A percentile compares a stretch with the other conserved stretches of the same genome.
Conservation (phyloP, 2,329 filamentous ascomycete genomes). For the Chaetomiaceae sp. region DNA sequence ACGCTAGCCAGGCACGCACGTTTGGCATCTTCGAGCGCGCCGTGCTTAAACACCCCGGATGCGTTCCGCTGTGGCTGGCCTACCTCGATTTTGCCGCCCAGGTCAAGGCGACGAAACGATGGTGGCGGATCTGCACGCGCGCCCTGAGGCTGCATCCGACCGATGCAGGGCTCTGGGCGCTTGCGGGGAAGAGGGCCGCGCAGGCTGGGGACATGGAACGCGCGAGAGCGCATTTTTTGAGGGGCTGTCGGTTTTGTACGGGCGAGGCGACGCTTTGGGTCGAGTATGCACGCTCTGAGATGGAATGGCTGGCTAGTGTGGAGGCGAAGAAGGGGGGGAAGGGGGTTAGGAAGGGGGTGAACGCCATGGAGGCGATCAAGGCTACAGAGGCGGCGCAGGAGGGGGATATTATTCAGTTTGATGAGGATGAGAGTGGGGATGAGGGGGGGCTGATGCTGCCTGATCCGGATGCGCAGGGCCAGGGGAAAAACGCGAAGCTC, state of each 20-base stretch:
- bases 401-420: constrained; percentile 36
- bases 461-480: constrained; percentile 38
- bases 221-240: constrained; percentile 79
- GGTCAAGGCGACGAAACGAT: constrained; percentile 61
- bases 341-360: constrained; percentile 34
- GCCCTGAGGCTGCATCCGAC: constrained; percentile 82
- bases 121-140: constrained; percentile 59
- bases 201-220: constrained; percentile 80
- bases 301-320: constrained; percentile 84
- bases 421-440: constrained; percentile 46
- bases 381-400: constrained; percentile 49
- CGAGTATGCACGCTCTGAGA: constrained; percentile 86
- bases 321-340: constrained; percentile 60
- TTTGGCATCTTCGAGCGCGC: constrained; percentile 87
- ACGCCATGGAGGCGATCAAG: constrained; percentile 35
- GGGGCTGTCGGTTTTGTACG: constrained; percentile 85
- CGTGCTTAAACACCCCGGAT: constrained; percentile 77
- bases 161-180: constrained; percentile 79
- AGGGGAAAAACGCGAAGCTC: constrained; percentile 30
- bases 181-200: constrained; percentile 75
- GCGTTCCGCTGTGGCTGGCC: constrained; percentile 78
- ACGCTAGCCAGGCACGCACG: constrained; percentile 74
- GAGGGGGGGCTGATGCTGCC: constrained; percentile 42
- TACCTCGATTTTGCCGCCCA: constrained; percentile 78
- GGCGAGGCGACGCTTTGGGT: constrained; percentile 72